Evolutionary conservation across 305 asterid species (phyloP).

Genomic region (Nicotiana rustica): DNA sequence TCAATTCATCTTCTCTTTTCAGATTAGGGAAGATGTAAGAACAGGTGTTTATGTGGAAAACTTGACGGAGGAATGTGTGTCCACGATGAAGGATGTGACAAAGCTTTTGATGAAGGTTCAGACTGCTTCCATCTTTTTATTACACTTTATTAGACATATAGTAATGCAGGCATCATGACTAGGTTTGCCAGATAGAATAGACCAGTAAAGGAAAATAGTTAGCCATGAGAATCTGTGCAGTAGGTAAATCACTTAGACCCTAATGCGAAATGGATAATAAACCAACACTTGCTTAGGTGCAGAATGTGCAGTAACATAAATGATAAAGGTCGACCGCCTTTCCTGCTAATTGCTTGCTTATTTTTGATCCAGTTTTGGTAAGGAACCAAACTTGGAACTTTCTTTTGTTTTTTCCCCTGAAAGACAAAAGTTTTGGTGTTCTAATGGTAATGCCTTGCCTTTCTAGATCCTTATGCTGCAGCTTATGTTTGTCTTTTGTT

Average conservation of each 20-base stretch:
- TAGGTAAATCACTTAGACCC: neutral
- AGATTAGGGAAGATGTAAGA: conserved; percentile 96
- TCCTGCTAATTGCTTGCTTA: neutral
- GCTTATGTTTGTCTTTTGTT: conserved; percentile 11
- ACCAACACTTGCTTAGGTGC: conserved; percentile 30
- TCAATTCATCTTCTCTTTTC: conserved; percentile 41
- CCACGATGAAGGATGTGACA: conserved; percentile 84
- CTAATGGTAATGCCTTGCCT: conserved; percentile 1
- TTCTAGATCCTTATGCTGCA: conserved; percentile 25
- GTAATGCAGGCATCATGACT: conserved; percentile 25
- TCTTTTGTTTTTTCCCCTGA: neutral
- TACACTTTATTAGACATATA: neutral
- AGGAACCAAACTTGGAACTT: neutral
- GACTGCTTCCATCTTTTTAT: conserved; percentile 31
- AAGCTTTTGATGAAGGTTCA: conserved; percentile 90
- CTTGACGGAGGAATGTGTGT: conserved; percentile 89
- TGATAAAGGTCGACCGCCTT: neutral
- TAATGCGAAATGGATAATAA: neutral
- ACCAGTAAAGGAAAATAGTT: conserved; percentile 3
- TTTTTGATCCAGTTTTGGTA: too few species aligned
- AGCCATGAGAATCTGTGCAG: conserved; percentile 22
- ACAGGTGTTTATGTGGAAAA: conserved; percentile 95
- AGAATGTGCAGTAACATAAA: conserved; percentile 27
- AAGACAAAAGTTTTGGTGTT: neutral
- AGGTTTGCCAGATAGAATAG: conserved; percentile 9